phyloP scores from a whole-genome alignment of 768 basidiomycete genomes.

The Leccinum sublutescens region DNA sequence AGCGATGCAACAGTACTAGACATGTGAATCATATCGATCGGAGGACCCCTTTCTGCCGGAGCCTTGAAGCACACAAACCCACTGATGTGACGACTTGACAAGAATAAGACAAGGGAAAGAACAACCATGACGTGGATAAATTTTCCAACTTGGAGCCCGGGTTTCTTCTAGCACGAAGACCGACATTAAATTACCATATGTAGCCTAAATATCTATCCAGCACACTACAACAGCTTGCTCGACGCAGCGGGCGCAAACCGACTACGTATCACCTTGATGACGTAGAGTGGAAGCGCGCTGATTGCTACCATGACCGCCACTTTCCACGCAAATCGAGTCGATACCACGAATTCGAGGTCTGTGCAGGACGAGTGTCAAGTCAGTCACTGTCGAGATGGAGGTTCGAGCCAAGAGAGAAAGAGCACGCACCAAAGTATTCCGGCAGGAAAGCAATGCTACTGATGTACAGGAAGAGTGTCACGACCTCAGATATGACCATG shows the following conservation, averaged over 20 bases:
- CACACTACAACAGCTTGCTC: slow-evolving; percentile 78
- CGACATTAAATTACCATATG: background rate
- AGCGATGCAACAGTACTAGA: too few relatives aligned
- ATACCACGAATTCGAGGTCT: slow-evolving; percentile 94
- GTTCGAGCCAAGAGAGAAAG: background rate
- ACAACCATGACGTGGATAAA: background rate
- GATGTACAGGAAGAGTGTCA: slow-evolving; percentile 85
- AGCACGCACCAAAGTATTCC: slow-evolving; percentile 89
- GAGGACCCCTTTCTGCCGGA: too few relatives aligned
- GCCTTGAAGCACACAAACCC: too few relatives aligned
- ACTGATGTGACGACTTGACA: too few relatives aligned
- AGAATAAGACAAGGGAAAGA: too few relatives aligned
- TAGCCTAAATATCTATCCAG: background rate
- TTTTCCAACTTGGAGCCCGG: too few relatives aligned
- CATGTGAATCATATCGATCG: too few relatives aligned
- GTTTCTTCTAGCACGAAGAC: background rate
- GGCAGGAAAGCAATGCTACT: slow-evolving; percentile 92
- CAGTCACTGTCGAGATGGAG: background rate
- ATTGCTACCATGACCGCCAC: slow-evolving; percentile 93
- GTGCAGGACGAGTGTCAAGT: background rate
- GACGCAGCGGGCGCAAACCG: slow-evolving; percentile 90
- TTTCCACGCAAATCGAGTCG: slow-evolving; percentile 88
- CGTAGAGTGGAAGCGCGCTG: slow-evolving; percentile 87
- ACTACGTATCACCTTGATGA: slow-evolving; percentile 85
- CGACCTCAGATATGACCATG: slow-evolving; percentile 91